phyloP scores from a whole-genome alignment of 345 rosid genomes.

The Murraya paniculata region DNA sequence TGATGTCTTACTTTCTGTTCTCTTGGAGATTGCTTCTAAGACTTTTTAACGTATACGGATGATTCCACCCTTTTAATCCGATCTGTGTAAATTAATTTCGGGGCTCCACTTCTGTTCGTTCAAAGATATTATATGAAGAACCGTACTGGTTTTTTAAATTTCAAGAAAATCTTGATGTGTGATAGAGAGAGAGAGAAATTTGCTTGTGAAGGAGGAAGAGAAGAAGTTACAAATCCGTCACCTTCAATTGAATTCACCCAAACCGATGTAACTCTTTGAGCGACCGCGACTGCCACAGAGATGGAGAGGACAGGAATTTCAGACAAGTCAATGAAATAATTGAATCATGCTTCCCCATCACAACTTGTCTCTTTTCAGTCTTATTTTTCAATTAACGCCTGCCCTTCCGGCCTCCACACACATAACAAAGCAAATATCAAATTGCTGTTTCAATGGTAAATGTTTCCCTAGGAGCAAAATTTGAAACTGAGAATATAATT shows the following conservation, averaged over 20 bases:
- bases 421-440: too few relatives aligned
- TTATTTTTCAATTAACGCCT: too few relatives aligned
- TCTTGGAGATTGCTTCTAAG: constrained; percentile 13
- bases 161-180: not conserved
- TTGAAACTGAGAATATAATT: too few relatives aligned
- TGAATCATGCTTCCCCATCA: constrained; percentile 3
- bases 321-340: constrained; percentile 8
- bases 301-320: constrained; percentile 16
- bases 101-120: constrained; percentile 21
- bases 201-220: not conserved
- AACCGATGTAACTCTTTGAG: constrained; percentile 6
- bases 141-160: constrained; percentile 8
- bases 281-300: constrained; percentile 11
- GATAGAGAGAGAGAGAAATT: not conserved
- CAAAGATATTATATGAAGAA: not conserved
- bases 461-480: too few relatives aligned
- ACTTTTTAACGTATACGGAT: constrained; percentile 11
- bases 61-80: not conserved
- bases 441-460: too few relatives aligned
- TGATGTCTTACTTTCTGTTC: not conserved
- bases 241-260: constrained; percentile 27
- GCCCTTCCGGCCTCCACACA: too few relatives aligned
- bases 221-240: constrained; percentile 16
- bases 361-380: not conserved
- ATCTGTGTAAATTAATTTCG: constrained; percentile 10